Evolutionary conservation across 1,284 basidiomycete species (phyloP), one percentile per base, ranked within the genome.

Genomic region (Takashimella koratensis): DNA sequence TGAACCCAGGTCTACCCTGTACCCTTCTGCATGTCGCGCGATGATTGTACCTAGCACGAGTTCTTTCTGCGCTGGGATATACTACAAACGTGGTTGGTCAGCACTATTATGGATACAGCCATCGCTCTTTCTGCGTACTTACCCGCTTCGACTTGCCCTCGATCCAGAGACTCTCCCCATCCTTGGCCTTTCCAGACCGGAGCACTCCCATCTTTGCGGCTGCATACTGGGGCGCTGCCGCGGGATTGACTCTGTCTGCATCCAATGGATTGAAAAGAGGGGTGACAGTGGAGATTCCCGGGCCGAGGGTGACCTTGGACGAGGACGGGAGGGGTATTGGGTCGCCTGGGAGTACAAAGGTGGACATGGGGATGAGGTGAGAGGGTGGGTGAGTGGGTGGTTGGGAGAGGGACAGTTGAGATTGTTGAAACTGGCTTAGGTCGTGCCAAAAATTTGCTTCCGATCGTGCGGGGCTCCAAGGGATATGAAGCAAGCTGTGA

Each of bases 41-140:
- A 77, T 70, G 53, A 80, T 74, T n/a, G 77, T 76, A 0, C 79
- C 79, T 2, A 80, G 67, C 1, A 80, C 78, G 10, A 77, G 68
- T 52, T 80, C 79, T 5, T 74, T 73, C 26, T 73, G 68, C 0
- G 78, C 72, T 0, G 79, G 75, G 5, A 76, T 68, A 62, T 80
- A 80, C 75, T 79, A 57, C 42, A 19, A 36, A 36, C 10, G 13
- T 12, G 45, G 20, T 12, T 16, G 43, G 23, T 12, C 22, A 23
- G 19, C 5, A 19, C 12, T 20, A 3, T 12, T 36, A n/a, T 8
- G 13, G 13, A 20, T 5, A 56, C 59, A n/a, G n/a, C n/a, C n/a
- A n/a, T n/a, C n/a, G n/a, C n/a, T n/a, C n/a, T n/a, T n/a, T n/a
- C n/a, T n/a, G n/a, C n/a, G n/a, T n/a, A n/a, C n/a, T 56, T 40